These are phyloP conservation scores for Boletus tomentosulus DNA, from an alignment of 768 basidiomycete genomes.

Conservation along the genomic window DNA sequence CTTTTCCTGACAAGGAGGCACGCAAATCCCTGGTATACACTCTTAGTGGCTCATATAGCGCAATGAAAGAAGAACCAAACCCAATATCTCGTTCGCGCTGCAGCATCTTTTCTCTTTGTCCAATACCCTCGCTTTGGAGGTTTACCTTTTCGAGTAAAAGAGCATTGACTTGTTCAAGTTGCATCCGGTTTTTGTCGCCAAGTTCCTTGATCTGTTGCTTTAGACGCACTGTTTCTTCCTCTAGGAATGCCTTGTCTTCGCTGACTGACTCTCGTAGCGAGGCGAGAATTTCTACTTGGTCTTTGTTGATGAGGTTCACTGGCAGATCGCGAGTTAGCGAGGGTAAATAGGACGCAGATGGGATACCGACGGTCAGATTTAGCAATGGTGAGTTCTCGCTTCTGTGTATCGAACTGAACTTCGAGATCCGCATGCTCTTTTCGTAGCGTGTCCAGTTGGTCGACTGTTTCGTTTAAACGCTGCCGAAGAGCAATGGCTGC, in stretches of 20 bases:
- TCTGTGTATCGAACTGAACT: conserved; percentile 58
- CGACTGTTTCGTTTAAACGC: conserved; percentile 81
- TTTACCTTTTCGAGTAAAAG: conserved; percentile 90
- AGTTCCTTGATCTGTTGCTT: conserved; percentile 67
- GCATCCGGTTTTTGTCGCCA: conserved; percentile 82
- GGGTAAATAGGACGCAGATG: background rate
- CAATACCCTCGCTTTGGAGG: conserved; percentile 86
- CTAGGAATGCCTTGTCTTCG: conserved; percentile 77
- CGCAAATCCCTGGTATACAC: conserved; percentile 61
- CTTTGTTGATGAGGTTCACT: conserved; percentile 92
- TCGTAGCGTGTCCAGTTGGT: conserved; percentile 68
- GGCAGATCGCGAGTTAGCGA: conserved; percentile 7
- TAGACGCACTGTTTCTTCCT: conserved; percentile 60
- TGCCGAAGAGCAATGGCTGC: conserved; percentile 86
- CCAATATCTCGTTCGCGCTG: conserved; percentile 84
- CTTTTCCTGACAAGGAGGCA: conserved; percentile 70
- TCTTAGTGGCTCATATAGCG: background rate
- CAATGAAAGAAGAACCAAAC: conserved; percentile 36
- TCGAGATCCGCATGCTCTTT: conserved; percentile 69
- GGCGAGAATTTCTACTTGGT: conserved; percentile 86
- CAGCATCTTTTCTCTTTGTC: conserved; percentile 81
- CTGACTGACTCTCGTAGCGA: conserved; percentile 84
- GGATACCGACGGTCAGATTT: conserved; percentile 73
- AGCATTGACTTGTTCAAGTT: conserved; percentile 80
- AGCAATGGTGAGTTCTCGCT: conserved; percentile 71